Percentiles rank a stretch among this genome's conserved stretches.
phyloP scores from a whole-genome alignment of 768 basidiomycete species.

The Mycena epipterygia region DNA sequence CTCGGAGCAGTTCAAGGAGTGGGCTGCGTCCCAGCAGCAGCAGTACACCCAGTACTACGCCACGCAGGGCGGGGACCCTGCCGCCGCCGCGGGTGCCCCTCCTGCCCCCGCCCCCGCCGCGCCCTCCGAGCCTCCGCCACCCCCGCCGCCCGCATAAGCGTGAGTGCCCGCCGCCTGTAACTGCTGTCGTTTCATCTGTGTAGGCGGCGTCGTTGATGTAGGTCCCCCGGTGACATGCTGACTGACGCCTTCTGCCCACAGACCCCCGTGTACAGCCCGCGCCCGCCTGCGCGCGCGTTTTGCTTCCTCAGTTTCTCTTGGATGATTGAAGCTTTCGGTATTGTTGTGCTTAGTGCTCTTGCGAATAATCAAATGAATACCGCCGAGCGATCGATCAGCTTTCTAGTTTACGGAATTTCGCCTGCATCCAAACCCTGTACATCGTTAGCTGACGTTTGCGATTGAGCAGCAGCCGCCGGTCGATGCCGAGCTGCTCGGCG shows the following conservation, averaged over 20 bases:
- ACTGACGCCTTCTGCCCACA: slow-evolving; percentile 20
- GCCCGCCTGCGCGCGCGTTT: neutral
- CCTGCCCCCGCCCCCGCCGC: slow-evolving; percentile 5
- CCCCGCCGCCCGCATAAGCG: slow-evolving; percentile 32
- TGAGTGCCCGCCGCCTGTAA: slow-evolving; percentile 26
- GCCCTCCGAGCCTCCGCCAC: slow-evolving; percentile 25
- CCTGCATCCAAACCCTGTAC: slow-evolving; percentile 98
- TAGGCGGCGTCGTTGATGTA: slow-evolving; percentile 27
- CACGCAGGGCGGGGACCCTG: slow-evolving; percentile 45
- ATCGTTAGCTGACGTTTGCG: slow-evolving; percentile 95
- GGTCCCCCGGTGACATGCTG: slow-evolving; percentile 15
- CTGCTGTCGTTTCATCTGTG: slow-evolving; percentile 25
- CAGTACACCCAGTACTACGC: slow-evolving; percentile 84
- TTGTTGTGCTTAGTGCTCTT: neutral
- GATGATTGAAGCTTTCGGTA: neutral
- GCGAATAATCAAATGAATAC: neutral
- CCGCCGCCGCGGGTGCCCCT: neutral
- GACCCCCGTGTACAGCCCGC: neutral
- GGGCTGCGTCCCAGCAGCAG: slow-evolving; percentile 81
- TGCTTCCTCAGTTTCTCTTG: slow-evolving; percentile 7
- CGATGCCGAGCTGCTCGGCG: slow-evolving; percentile 90
- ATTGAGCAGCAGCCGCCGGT: slow-evolving; percentile 92
- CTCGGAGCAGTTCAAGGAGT: slow-evolving; percentile 84
- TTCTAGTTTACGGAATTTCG: slow-evolving; percentile 73
- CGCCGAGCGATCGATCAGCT: neutral